Percentiles rank a stretch among this genome's conserved stretches.
phyloP scores from a whole-genome alignment of 1,284 basidiomycete species.

The Melampsora americana region DNA sequence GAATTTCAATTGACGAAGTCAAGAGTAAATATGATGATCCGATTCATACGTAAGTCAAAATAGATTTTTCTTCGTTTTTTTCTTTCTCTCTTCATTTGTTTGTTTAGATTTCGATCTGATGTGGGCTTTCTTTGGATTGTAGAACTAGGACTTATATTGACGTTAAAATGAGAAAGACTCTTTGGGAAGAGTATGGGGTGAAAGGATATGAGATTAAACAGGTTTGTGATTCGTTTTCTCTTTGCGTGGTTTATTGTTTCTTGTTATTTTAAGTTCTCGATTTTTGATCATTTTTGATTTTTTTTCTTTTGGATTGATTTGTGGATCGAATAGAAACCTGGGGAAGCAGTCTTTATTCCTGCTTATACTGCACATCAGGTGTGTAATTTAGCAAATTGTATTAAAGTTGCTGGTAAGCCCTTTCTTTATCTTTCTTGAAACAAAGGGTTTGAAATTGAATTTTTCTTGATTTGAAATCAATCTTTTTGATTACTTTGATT shows the following conservation, averaged over 20 bases:
- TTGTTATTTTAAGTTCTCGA: not conserved
- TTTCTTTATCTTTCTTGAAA: not conserved
- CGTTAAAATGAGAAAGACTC: conserved; percentile 47
- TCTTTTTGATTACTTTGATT: not conserved
- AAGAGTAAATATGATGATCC: conserved; percentile 32
- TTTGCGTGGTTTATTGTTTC: not conserved
- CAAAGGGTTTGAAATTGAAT: not conserved
- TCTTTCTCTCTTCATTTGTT: not conserved
- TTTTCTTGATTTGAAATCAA: not conserved
- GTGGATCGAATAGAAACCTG: conserved; percentile 46
- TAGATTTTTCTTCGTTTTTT: not conserved
- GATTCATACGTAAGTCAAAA: conserved; percentile 24
- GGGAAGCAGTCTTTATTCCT: conserved; percentile 52
- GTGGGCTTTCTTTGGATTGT: conserved; percentile 19
- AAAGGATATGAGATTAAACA: conserved; percentile 49
- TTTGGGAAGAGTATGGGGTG: conserved; percentile 48
- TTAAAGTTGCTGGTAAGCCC: conserved; percentile 49
- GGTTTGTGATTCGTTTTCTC: not conserved
- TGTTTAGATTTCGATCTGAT: too few relatives aligned
- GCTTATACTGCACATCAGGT: conserved; percentile 52
- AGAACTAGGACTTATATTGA: conserved; percentile 49
- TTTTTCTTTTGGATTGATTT: too few relatives aligned
- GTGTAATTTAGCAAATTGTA: conserved; percentile 51
- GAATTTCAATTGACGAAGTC: conserved; percentile 8
- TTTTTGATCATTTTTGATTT: not conserved